These are phyloP conservation scores for Talaromyces islandicus DNA, from an alignment of 2,329 filamentous ascomycete genomes.

Conservation along the genomic window DNA sequence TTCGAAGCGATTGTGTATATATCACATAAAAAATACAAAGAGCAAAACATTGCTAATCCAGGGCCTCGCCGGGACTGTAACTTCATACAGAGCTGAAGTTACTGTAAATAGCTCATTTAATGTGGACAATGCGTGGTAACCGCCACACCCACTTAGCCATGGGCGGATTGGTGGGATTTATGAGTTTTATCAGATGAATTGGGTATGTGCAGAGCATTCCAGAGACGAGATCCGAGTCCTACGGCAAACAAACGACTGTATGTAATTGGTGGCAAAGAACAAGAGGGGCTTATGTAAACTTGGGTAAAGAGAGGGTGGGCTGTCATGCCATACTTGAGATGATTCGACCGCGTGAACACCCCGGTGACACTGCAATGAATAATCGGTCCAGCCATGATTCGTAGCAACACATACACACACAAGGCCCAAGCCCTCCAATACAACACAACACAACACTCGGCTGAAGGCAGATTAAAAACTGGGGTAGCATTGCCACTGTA, in stretches of 20 bases:
- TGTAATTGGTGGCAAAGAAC: neutral
- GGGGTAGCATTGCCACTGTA: neutral
- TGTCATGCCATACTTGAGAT: neutral
- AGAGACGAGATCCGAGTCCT: neutral
- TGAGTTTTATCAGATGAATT: too few species aligned
- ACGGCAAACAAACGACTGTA: neutral
- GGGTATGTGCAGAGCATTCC: neutral
- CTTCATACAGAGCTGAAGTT: neutral
- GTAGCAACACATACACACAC: too few species aligned
- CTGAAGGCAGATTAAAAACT: neutral
- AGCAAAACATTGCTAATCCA: neutral
- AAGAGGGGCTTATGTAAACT: neutral
- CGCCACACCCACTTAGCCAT: neutral
- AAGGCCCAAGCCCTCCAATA: too few species aligned
- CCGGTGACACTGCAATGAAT: neutral
- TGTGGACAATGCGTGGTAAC: neutral
- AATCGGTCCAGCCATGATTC: neutral
- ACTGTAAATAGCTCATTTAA: neutral
- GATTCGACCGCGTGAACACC: neutral
- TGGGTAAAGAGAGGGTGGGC: neutral
- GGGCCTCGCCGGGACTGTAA: neutral
- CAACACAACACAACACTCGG: too few species aligned
- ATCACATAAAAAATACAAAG: neutral
- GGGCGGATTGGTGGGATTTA: too few species aligned
- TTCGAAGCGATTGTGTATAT: neutral